These are phyloP conservation scores for Exserohilum rostratum DNA, from an alignment of 2,329 filamentous ascomycete species.

Conservation along the genomic window DNA sequence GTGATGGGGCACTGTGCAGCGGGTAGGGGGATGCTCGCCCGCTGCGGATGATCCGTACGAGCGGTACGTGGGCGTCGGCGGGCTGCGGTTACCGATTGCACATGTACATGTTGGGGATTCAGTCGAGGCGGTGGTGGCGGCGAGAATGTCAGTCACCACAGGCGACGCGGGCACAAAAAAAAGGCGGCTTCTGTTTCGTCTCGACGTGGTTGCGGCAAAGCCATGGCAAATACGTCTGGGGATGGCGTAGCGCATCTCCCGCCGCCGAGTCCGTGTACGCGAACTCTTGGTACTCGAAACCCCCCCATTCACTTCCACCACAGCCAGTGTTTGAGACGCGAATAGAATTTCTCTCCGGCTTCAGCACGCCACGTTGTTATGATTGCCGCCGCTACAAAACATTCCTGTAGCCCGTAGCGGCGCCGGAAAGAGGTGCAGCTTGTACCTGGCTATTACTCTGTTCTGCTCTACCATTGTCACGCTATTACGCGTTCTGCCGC, in stretches of 20 bases:
- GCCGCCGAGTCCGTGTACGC: conserved; percentile 17
- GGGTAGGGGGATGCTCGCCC: conserved; percentile 14
- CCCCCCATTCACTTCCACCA: conserved; percentile 7
- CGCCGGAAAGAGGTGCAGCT: too few relatives aligned
- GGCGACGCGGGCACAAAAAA: conserved; percentile 8
- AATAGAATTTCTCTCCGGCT: not conserved
- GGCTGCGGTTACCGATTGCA: conserved; percentile 27
- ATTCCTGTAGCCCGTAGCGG: too few relatives aligned
- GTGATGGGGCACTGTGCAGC: conserved; percentile 2
- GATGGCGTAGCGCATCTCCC: conserved; percentile 25
- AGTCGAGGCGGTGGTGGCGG: conserved; percentile 23
- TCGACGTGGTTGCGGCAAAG: conserved; percentile 8
- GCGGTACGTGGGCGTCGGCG: conserved; percentile 3
- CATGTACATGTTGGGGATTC: conserved; percentile 34
- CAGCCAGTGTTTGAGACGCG: conserved; percentile 14
- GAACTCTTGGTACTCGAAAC: conserved; percentile 26
- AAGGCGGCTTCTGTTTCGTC: conserved; percentile 8
- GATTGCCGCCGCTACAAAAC: too few relatives aligned
- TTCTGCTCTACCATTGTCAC: too few relatives aligned
- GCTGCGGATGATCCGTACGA: conserved; percentile 15
- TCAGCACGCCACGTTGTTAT: too few relatives aligned
- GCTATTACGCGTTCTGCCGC: too few relatives aligned
- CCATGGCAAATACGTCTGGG: conserved; percentile 20
- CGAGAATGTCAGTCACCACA: conserved; percentile 5
- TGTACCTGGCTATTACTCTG: too few relatives aligned